Evolutionary conservation across 768 basidiomycete species (phyloP), one percentile per base, ranked within the genome.

Genomic region (Hirschioporus abietinus): DNA sequence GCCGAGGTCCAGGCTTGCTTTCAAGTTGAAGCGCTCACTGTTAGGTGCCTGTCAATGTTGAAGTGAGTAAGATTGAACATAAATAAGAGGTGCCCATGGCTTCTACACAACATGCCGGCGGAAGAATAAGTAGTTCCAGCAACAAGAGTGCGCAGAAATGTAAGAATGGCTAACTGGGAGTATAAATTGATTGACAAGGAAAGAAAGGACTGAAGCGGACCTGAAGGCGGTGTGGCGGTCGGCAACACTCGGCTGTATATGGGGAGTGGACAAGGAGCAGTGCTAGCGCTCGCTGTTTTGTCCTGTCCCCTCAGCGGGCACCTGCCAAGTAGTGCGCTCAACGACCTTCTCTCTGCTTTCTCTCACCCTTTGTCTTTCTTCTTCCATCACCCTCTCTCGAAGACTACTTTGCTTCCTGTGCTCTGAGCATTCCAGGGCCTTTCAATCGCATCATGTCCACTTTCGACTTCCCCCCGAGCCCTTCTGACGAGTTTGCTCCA

Each of bases 401-500:
- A 34, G 64, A 65, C 52, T 27, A 36, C 58, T 58, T 34, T 20
- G 35, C 57, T 64, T 27, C 35, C 64, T 34, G 52, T 34, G 64
- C 9, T 17, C 35, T 26, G 52, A 23, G 24, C 34, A 52, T 34
- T 35, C 1, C 25, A 52, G 25, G 24, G 34, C 26, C 64, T 24
- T 6, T 23, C 42, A 35, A 26, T 64, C 42, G 70, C 70, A 72
- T 63, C n/a, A 64, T 68, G 30, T 57, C 62, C 27, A n/a, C 58
- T 10, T 67, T 67, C 64, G 68, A 71, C 12, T 17, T 63, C 25
- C 66, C 70, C 2, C 68, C 27, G 24, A 74, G 71, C 61, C 63
- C 72, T 2, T 25, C 30, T 24, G 35, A 35, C 23, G 64, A 66
- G 60, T 36, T 63, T 23, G 58, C 66, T n/a, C 79, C 76, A 1